phyloP scores from a whole-genome alignment of 805 yeast genomes.

The Candida ipomoeae region DNA sequence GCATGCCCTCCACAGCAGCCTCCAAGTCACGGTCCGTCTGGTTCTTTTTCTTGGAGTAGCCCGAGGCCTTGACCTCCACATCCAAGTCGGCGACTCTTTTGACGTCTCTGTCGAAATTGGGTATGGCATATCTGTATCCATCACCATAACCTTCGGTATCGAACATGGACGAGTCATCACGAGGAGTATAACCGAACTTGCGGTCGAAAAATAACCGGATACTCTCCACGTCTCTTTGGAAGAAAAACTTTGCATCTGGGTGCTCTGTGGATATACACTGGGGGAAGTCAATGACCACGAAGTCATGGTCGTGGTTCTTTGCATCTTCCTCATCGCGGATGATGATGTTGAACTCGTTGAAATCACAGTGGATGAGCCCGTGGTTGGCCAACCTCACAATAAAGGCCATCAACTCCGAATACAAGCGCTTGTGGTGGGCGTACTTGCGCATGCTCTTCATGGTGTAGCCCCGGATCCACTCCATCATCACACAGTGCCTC shows the following conservation, averaged over 20 bases:
- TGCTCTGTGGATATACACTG: constrained; percentile 95
- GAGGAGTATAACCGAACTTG: constrained; percentile 72
- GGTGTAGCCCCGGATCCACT: constrained; percentile 81
- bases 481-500: constrained; percentile 92
- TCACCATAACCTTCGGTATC: constrained; percentile 81
- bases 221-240: constrained; percentile 91
- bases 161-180: constrained; percentile 61
- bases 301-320: constrained; percentile 53
- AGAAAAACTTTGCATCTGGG: constrained; percentile 79
- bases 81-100: constrained; percentile 67
- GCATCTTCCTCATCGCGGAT: constrained; percentile 58
- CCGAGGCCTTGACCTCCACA: constrained; percentile 87
- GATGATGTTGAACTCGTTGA: constrained; percentile 94
- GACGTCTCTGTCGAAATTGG: constrained; percentile 75
- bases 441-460: constrained; percentile 80
- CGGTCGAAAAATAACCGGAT: constrained; percentile 76
- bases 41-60: constrained; percentile 49
- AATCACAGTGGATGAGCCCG: constrained; percentile 96
- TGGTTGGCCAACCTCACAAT: constrained; percentile 77
- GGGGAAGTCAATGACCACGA: constrained; percentile 95
- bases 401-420: constrained; percentile 82
- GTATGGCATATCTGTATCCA: constrained; percentile 72
- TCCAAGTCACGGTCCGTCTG: constrained; percentile 62
- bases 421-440: constrained; percentile 63
- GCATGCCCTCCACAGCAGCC: constrained; percentile 66